A percentile compares a stretch with the other conserved stretches of the same genome.
Conservation (phyloP, 805 yeast genomes). For the Suhomyces sp. region DNA sequence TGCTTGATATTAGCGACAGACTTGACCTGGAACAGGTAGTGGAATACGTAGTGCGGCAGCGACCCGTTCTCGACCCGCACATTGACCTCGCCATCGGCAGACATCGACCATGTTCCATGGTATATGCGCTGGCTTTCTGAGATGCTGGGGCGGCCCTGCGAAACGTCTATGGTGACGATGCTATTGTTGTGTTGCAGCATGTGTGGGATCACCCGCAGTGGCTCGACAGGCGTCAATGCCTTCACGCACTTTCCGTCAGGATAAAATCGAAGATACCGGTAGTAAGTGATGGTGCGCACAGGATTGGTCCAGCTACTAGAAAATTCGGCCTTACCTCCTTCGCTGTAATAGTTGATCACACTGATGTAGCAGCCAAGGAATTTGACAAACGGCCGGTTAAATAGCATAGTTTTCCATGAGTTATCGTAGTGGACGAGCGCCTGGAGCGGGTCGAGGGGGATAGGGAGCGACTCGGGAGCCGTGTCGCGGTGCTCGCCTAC, state of each 20-base stretch:
- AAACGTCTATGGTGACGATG: constrained; percentile 18
- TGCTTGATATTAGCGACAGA: constrained; percentile 54
- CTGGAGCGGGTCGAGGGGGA: constrained; percentile 30
- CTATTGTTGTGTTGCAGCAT: constrained; percentile 35
- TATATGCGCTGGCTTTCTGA: constrained; percentile 33
- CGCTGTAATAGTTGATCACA: constrained; percentile 77
- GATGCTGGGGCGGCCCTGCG: constrained; percentile 12
- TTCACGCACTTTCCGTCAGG: constrained; percentile 74
- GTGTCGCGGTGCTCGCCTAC: neutral
- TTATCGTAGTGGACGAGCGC: constrained; percentile 29
- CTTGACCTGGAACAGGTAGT: constrained; percentile 58
- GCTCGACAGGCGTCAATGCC: constrained; percentile 70
- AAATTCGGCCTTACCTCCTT: constrained; percentile 71
- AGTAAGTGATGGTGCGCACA: constrained; percentile 80
- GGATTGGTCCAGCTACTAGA: constrained; percentile 71
- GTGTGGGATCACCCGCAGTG: constrained; percentile 59
- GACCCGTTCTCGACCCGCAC: constrained; percentile 56
- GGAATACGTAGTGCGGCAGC: constrained; percentile 58
- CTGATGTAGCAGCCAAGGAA: constrained; percentile 84
- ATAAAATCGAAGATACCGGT: constrained; percentile 77
- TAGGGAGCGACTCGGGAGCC: constrained; percentile 20
- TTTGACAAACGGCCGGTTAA: constrained; percentile 71
- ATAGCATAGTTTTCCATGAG: constrained; percentile 50
- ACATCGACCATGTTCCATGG: constrained; percentile 57
- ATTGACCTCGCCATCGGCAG: constrained; percentile 48